phyloP scores from a whole-genome alignment of 345 rosid species.

The Jatropha curcas region DNA sequence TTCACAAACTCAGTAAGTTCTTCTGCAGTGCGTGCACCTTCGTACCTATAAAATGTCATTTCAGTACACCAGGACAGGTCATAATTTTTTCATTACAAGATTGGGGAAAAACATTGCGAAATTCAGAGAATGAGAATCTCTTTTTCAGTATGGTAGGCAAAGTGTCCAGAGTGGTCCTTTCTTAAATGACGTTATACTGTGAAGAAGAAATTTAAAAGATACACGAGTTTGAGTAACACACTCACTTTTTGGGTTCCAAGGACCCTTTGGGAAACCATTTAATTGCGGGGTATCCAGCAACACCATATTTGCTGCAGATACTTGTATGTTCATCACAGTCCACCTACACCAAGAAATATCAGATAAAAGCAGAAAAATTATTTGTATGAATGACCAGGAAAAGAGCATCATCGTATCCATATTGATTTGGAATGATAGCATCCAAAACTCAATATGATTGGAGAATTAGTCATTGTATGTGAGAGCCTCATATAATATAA shows the following conservation, averaged over 20 bases:
- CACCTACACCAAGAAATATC: slow-evolving; percentile 45
- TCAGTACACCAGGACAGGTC: neutral
- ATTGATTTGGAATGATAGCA: too few relatives aligned
- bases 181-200: neutral
- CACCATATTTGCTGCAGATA: slow-evolving; percentile 85
- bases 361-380: neutral
- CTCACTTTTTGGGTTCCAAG: slow-evolving; percentile 90
- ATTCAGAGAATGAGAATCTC: neutral
- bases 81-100: neutral
- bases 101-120: neutral
- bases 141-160: neutral
- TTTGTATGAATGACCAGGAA: neutral
- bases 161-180: neutral
- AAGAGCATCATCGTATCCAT: neutral
- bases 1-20: slow-evolving; percentile 83
- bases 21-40: slow-evolving; percentile 87
- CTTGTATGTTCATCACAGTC: slow-evolving; percentile 96
- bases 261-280: slow-evolving; percentile 98
- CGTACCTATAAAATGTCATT: slow-evolving; percentile 52
- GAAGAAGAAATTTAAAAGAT: neutral
- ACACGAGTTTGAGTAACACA: neutral
- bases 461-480: too few relatives aligned
- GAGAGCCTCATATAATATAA: neutral
- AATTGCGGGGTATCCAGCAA: slow-evolving; percentile 88
- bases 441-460: too few relatives aligned